Base-by-base conservation (phyloP, 495 filamentous ascomycete species). In the Hamigera avellanea region DNA sequence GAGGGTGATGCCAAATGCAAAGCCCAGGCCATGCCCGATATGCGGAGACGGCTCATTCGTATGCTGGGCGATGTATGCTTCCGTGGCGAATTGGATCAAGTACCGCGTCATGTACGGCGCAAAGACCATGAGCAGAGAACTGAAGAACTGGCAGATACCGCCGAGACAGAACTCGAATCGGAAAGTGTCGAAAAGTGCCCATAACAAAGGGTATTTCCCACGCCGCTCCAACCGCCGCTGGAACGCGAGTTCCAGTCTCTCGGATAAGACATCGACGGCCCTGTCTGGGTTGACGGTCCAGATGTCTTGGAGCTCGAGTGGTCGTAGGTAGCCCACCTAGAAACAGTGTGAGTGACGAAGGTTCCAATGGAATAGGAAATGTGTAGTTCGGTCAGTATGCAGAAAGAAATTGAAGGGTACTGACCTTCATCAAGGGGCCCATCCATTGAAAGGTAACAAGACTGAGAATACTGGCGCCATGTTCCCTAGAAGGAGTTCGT, bases 101-200 rank as follows among this genome's bases (percentile, higher is more conserved):
- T 80, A 88, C 18, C 82, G 75, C 8, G 80, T 67, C 9, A 72
- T 65, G 37, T 82, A 89, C 1, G 83, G 80, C 25, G 83, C 76
- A 42, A 91, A 66, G 41, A 86, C 81, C 49, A 82, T 69, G 16
- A 84, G 49, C 18, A 87, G 63, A 32, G 75, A 68, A n/a, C 79
- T 73, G 21, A 67, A 56, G n/a, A 95, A 54, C 44, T 85, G 73
- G 49, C 82, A 93, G 23, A 77, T 37, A 3, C 82, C 89, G 19
- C 86, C 86, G 10, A 93, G 45, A 64, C 83, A 76, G 50, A 98
- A 93, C 50, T 95, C 88, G 39, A 66, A 61, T 45, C 80, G 76
- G 66, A 91, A 93, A 2, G 83, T 85, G 42, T 95, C 88, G 56
- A 91, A 83, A 33, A 98, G 48, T 5, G 89, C 83, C 64, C 75